A percentile compares a stretch with the other conserved stretches of the same genome.
Evolutionary conservation across 2,329 filamentous ascomycete genomes (phyloP).

Genomic region (Akanthomyces uredinophilus): DNA sequence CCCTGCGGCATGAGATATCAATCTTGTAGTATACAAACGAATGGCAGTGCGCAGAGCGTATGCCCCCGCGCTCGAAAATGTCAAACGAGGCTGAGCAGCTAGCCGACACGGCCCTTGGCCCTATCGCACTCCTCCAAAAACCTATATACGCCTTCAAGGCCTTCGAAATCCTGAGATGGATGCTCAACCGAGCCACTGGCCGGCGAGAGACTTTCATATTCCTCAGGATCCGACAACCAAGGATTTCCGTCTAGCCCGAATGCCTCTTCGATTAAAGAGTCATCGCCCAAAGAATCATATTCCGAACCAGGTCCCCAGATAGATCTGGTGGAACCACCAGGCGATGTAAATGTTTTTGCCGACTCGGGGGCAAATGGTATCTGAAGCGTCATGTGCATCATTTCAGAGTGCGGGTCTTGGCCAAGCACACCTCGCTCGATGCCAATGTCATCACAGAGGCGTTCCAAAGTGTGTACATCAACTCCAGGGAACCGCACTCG

Average conservation of each 20-base stretch:
- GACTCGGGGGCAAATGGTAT: conserved; percentile 77
- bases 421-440: conserved; percentile 71
- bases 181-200: conserved; percentile 40
- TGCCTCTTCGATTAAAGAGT: conserved; percentile 33
- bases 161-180: conserved; percentile 46
- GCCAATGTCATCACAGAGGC: conserved; percentile 81
- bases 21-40: conserved; percentile 19
- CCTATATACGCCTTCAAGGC: conserved; percentile 52
- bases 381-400: conserved; percentile 67
- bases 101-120: conserved; percentile 29
- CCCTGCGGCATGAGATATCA: conserved; percentile 6
- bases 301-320: conserved; percentile 38
- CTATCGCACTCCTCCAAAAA: conserved; percentile 56
- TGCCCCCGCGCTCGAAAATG: background rate
- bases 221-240: conserved; percentile 44
- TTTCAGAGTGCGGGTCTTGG: conserved; percentile 66
- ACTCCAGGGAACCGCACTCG: conserved; percentile 88
- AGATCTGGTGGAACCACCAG: conserved; percentile 44
- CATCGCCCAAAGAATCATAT: conserved; percentile 30
- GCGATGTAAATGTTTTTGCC: conserved; percentile 37
- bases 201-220: conserved; percentile 48
- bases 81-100: conserved; percentile 13
- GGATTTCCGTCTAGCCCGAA: conserved; percentile 42
- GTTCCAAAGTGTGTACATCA: conserved; percentile 75
- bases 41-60: conserved; percentile 1